These are phyloP conservation scores for Fagus crenata DNA, from an alignment of 306 rosid species.

Conservation along the genomic window DNA sequence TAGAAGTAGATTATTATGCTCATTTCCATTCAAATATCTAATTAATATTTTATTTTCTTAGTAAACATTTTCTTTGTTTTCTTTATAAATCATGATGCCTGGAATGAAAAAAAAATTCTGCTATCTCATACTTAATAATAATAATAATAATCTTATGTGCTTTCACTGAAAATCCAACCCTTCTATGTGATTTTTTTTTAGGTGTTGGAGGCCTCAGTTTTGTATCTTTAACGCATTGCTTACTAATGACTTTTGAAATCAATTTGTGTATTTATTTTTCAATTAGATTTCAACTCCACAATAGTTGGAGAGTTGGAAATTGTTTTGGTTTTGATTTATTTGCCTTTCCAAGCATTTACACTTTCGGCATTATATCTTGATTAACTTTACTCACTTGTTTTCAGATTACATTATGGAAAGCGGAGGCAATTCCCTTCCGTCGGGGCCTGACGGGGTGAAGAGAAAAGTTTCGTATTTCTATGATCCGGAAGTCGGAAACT, in stretches of 20 bases:
- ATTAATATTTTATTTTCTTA: background rate
- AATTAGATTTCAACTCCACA: background rate
- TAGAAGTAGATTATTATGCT: background rate
- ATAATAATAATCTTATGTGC: background rate
- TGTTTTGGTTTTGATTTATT: background rate
- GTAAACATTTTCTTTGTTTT: background rate
- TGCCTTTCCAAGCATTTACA: background rate
- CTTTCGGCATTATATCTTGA: background rate
- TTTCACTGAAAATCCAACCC: background rate
- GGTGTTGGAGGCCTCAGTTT: background rate
- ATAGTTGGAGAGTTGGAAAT: background rate
- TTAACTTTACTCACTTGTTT: background rate
- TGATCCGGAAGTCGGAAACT: conserved; percentile 58
- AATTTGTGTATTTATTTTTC: background rate
- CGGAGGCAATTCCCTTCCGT: conserved; percentile 52
- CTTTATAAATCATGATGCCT: background rate
- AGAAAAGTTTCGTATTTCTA: conserved; percentile 52
- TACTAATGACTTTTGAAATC: background rate
- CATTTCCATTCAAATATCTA: background rate
- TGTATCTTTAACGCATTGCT: background rate
- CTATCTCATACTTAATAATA: background rate
- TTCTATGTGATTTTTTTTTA: background rate
- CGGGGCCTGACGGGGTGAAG: conserved; percentile 49
- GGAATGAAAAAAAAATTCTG: too few species aligned
- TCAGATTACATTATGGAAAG: conserved; percentile 9